Conservation (phyloP, 305 asterid genomes). For the Fraxinus velutina region DNA sequence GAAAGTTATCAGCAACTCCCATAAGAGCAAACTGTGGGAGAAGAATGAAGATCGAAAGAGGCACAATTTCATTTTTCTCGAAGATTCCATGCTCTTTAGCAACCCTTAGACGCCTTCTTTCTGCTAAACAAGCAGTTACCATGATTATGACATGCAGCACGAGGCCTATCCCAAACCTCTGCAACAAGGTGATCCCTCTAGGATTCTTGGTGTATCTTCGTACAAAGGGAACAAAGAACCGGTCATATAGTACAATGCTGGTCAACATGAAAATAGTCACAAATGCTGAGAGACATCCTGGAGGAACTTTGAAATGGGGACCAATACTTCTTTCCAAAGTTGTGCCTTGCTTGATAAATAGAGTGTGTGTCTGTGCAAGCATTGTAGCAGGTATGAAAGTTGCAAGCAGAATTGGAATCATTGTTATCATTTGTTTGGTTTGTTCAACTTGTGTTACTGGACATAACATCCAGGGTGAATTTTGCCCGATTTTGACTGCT, state of each 20-base stretch:
- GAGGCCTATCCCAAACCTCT: constrained; percentile 55
- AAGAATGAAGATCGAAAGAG: constrained; percentile 54
- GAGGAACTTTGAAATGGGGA: constrained; percentile 45
- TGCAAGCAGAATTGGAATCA: constrained; percentile 51
- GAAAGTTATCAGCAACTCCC: constrained; percentile 80
- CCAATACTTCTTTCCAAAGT: constrained; percentile 45
- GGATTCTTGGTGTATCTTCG: constrained; percentile 54
- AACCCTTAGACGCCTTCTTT: constrained; percentile 45
- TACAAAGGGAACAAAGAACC: constrained; percentile 33
- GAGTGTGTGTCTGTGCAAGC: constrained; percentile 58
- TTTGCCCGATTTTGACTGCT: constrained; percentile 35
- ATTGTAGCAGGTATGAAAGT: constrained; percentile 59
- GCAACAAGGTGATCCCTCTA: constrained; percentile 55
- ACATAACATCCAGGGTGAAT: constrained; percentile 52
- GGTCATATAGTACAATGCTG: constrained; percentile 46
- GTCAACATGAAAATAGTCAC: constrained; percentile 51
- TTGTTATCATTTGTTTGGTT: constrained; percentile 58
- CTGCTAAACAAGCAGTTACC: constrained; percentile 46
- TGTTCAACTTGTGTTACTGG: constrained; percentile 60
- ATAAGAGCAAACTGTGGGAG: constrained; percentile 73
- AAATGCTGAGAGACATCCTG: constrained; percentile 54
- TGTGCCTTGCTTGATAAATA: constrained; percentile 66
- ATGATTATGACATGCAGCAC: constrained; percentile 44
- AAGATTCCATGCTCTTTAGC: constrained; percentile 38
- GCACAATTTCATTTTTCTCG: constrained; percentile 37